Evolutionary conservation across 306 rosid genomes (phyloP), one percentile per base, ranked within the genome.

Genomic region (Rubus idaeus): DNA sequence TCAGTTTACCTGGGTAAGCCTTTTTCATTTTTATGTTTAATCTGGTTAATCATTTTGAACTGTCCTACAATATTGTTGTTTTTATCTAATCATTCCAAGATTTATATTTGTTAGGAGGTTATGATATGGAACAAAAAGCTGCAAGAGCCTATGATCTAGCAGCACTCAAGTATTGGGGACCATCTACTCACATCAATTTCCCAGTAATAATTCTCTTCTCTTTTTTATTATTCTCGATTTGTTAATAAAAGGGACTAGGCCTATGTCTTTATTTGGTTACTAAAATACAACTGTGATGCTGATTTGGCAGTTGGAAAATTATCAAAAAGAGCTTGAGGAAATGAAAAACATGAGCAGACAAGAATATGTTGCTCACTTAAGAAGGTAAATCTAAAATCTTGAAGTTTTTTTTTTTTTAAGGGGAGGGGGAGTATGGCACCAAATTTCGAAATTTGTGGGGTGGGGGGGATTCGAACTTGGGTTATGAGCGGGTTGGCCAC

Each of bases 141-240:
- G 97, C 97, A 23, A 89, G 93, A 84, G 93, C 98, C 76, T 91
- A 93, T 83, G 98, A 93, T 88, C 91, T 86, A 68, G 98, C 98
- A 10, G 97, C 98, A 78, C 92, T 93, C 85, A 93, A 93, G 95
- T 93, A 93, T 77, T 93, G 98, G 98, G 98, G 97, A 65, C 93
- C 97, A 84, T 89, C 97, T 82, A 91, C 97, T 81, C 97, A 93
- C 77, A 88, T 91, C 74, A 93, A 93, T 84, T 91, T 90, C 85
- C 91, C 97, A 70, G 98, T 93, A 88, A 83, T 81, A 65, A 40
- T 68, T 81, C 21, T 23, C 5, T 20, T 44, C 20, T 57, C 53
- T 40, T 18, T 47, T 5, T 42, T 2, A 63, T 3, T 10, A 16
- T 77, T 52, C 42, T 69, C 71, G 42, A 20, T 81, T 75, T 50